Conservation (phyloP, 2,329 filamentous ascomycete genomes). For the Penicillium concentricum region DNA sequence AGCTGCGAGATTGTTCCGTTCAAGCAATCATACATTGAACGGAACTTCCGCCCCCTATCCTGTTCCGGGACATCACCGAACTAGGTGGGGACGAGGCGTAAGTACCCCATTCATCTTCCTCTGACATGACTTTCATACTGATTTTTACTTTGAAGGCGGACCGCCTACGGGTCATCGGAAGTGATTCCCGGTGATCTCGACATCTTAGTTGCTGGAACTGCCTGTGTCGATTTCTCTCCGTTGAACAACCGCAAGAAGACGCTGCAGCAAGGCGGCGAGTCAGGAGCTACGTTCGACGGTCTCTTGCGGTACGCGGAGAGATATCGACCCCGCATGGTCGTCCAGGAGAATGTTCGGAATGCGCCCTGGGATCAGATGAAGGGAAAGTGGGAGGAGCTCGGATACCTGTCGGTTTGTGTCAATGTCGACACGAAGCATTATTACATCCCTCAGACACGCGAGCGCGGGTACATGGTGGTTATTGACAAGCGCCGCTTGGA, state of each 20-base stretch:
- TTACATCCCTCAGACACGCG: constrained; percentile 70
- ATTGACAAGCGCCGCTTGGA: constrained; percentile 42
- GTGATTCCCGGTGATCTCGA: constrained; percentile 60
- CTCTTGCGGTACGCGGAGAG: constrained; percentile 58
- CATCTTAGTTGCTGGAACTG: constrained; percentile 69
- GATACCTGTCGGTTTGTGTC: constrained; percentile 54
- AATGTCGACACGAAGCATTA: constrained; percentile 68
- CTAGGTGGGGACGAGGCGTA: constrained; percentile 51
- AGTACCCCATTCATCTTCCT: constrained; percentile 26
- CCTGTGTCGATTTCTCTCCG: constrained; percentile 71
- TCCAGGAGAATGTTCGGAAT: constrained; percentile 68
- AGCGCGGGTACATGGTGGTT: constrained; percentile 60
- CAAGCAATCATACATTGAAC: constrained; percentile 64
- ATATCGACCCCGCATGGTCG: constrained; percentile 61
- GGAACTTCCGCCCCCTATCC: constrained; percentile 55
- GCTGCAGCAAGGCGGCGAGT: constrained; percentile 60
- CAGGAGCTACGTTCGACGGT: constrained; percentile 62
- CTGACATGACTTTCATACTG: constrained; percentile 4
- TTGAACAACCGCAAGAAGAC: constrained; percentile 60
- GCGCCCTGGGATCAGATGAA: constrained; percentile 60
- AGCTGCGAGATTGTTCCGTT: constrained; percentile 63
- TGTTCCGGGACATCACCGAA: constrained; percentile 62
- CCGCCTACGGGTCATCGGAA: constrained; percentile 62
- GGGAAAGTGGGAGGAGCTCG: constrained; percentile 48
- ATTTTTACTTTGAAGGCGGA: constrained; percentile 50